Evolutionary conservation across 805 yeast species (phyloP).

Genomic region (Debaryomyces tyrocola): DNA sequence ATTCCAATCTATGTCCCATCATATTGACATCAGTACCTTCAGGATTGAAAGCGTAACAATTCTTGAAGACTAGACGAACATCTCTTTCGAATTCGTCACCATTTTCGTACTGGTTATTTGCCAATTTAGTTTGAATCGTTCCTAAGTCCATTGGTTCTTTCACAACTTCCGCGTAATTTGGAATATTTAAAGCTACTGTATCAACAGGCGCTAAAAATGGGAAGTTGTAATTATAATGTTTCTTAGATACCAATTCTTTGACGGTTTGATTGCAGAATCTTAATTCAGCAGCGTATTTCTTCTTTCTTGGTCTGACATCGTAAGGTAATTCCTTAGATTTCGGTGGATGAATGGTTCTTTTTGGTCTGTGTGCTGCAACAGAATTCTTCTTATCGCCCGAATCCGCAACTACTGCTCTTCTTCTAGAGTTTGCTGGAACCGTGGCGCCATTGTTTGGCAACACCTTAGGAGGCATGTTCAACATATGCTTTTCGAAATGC

Average conservation of each 20-base stretch:
- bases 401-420: conserved; percentile 17
- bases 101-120: conserved; percentile 83
- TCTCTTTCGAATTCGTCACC: conserved; percentile 87
- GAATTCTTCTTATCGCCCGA: conserved; percentile 46
- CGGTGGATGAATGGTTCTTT: conserved; percentile 96
- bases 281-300: conserved; percentile 87
- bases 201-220: conserved; percentile 95
- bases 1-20: conserved; percentile 93
- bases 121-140: conserved; percentile 75
- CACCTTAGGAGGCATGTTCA: conserved; percentile 77
- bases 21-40: conserved; percentile 94
- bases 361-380: conserved; percentile 81
- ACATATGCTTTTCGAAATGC: conserved; percentile 88
- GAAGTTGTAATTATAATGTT: conserved; percentile 79
- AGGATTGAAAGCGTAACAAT: conserved; percentile 92
- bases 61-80: conserved; percentile 76
- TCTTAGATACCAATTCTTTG: conserved; percentile 80
- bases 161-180: conserved; percentile 81
- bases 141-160: conserved; percentile 95
- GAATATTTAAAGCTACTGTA: conserved; percentile 90
- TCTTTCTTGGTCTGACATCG: conserved; percentile 86
- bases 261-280: conserved; percentile 80
- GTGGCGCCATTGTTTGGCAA: conserved; percentile 19
- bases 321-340: conserved; percentile 90
- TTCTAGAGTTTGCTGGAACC: conserved; percentile 15